Evolutionary conservation across 1,284 basidiomycete species (phyloP), one percentile per base, ranked within the genome.

Genomic region (Sporisorium sorghi): DNA sequence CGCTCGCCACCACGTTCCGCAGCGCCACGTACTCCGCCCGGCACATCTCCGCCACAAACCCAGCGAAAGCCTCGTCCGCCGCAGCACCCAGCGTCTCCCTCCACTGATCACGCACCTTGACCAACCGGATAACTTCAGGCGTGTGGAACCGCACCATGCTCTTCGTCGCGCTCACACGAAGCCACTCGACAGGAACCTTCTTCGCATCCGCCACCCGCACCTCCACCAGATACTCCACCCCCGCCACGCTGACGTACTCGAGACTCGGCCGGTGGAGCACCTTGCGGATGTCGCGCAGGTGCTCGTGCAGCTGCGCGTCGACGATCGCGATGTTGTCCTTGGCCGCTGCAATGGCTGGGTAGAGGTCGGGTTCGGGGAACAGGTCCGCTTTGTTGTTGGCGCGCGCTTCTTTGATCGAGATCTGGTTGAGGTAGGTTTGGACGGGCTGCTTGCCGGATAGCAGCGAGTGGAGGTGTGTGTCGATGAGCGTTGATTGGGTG

Each of bases 181-280:
- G 86, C 94, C 95, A 99, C 60, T 89, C 88, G 7, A 88, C 88
- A 0, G 96, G 96, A 3, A 93, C 89, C 11, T 88, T 88, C 69
- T 89, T 88, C 14, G 90, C 90, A 48, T 93, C 92, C 8, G 87
- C 87, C 52, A 89, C 90, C 52, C 90, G 90, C 17, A 97, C 86
- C 57, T 85, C 83, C 24, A 86, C 75, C 53, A 83, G 62, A 67
- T 80, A 85, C 11, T 86, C 85, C 17, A 85, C 77, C 19, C 80
- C 80, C 0, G 88, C 86, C 8, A 91, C 88, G 4, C 87, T 89
- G 3, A 88, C 87, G 86, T 90, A 99, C 64, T 91, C 87, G n/a
- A 95, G 86, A 10, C 89, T 89, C 0, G 93, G 93, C 74, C 90
- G 89, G 73, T 89, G 89, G 24, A 97, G 83, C 5, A 88, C 74